Conservation (phyloP, 129 eudicot genomes). For the Lactuca saligna region DNA sequence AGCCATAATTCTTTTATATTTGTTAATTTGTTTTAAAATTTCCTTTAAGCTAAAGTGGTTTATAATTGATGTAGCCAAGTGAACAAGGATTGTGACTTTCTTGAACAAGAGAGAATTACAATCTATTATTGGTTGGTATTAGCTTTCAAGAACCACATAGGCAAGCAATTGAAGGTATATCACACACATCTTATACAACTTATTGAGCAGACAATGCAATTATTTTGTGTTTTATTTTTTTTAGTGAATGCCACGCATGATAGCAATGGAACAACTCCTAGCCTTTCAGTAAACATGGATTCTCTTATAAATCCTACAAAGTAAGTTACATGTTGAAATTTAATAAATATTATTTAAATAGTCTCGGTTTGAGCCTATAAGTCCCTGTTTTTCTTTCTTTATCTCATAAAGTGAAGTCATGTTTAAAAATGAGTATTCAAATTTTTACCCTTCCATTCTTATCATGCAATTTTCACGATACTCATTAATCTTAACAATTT, state of each 20-base stretch:
- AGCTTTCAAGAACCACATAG: conserved; percentile 56
- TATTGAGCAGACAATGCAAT: background rate
- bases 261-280: conserved; percentile 39
- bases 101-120: conserved; percentile 88
- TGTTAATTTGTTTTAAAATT: background rate
- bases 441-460: no score
- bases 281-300: conserved; percentile 42
- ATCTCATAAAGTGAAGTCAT: no score
- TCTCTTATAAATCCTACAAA: conserved; percentile 43
- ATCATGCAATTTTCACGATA: no score
- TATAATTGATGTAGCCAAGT: conserved; percentile 64
- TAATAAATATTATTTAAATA: background rate
- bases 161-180: conserved; percentile 32
- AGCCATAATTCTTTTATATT: background rate
- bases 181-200: conserved; percentile 12
- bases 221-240: conserved; percentile 11
- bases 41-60: background rate
- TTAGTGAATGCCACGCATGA: conserved; percentile 35
- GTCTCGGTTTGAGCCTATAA: no score
- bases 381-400: no score
- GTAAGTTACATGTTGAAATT: conserved; percentile 27
- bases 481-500: no score
- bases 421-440: no score
- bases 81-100: conserved; percentile 81
- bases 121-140: conserved; percentile 81